phyloP scores from a whole-genome alignment of 345 rosid genomes.

The Populus alba region DNA sequence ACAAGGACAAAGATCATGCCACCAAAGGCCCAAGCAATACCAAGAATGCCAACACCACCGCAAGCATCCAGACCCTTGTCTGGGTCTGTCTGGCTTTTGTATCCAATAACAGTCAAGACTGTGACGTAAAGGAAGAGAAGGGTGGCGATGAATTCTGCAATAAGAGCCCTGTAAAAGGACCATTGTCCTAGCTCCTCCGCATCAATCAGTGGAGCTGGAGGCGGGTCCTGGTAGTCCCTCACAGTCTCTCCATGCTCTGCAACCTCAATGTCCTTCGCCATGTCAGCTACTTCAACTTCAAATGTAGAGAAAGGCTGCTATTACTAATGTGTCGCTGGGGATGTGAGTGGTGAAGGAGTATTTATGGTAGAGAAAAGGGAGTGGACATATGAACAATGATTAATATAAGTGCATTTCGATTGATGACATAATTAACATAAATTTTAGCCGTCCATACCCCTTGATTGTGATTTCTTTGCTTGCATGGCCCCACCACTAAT shows the following conservation, averaged over 20 bases:
- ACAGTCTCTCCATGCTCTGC: conserved; percentile 28
- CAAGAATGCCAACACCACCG: conserved; percentile 81
- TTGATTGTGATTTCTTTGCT: conserved; percentile 12
- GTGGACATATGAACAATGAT: conserved; percentile 7
- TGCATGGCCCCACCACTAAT: conserved; percentile 20
- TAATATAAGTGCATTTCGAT: neutral
- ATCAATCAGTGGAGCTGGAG: conserved; percentile 64
- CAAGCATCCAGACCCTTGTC: conserved; percentile 34
- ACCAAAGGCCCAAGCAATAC: conserved; percentile 95
- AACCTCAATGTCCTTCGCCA: conserved; percentile 55
- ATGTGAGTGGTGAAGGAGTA: conserved; percentile 4
- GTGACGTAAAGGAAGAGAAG: conserved; percentile 75
- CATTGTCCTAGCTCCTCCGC: conserved; percentile 54
- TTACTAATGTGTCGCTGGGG: neutral
- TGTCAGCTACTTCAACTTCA: neutral
- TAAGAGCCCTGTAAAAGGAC: conserved; percentile 73
- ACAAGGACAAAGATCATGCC: conserved; percentile 96
- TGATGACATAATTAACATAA: conserved; percentile 15
- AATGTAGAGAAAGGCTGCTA: neutral
- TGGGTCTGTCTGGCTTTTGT: conserved; percentile 50
- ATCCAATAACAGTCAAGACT: conserved; percentile 73
- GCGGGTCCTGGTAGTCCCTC: conserved; percentile 74
- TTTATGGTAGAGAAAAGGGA: conserved; percentile 16
- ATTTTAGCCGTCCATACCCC: conserved; percentile 34
- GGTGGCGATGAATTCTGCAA: conserved; percentile 85